Evolutionary conservation across 2,329 filamentous ascomycete genomes (phyloP), one percentile per base, ranked within the genome.

Genomic region (Aspergillus sclerotialis): DNA sequence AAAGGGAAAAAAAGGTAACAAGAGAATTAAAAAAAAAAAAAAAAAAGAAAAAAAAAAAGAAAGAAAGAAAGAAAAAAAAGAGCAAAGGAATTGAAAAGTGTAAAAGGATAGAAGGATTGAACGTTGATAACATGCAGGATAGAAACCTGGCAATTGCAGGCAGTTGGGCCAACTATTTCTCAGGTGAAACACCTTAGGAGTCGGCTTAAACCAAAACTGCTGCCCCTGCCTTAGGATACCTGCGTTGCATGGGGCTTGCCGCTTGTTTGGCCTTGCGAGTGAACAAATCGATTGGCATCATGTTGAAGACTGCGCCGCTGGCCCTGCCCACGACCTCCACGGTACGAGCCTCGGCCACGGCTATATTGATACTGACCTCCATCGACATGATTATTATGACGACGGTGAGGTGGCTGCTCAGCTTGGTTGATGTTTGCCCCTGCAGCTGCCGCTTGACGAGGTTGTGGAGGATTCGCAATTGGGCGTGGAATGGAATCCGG

Each of bases 401-500:
- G 61, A 21, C 58, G 61, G 36, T 52, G 56, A 32, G 45, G 50
- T 30, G 55, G 54, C 16, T 48, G 41, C 18, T 64, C 58, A 19
- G 44, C 46, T 37, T 48, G 53, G 33, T 42, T 44, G 14, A 43
- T 38, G 28, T 52, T 50, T 30, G 45, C 32, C 16, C 42, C 39
- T 26, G 40, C 34, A 28, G 30, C 33, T 30, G 42, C 37, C 29
- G 46, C 26, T 27, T 48, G 45, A 15, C 46, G 49, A 31, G 53
- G 55, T 26, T 57, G 50, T n/a, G 64, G 61, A 15, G 72, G 62
- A 56, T 72, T 78, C 36, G 76, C 72, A 42, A 82, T 76, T 4
- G 92, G 92, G 21, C 89, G 80, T 32, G 93, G 92, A 51, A 98
- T 96, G 38, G 75, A 90, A 55, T 98, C 90, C 1, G 92, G 92